Evolutionary conservation across 805 yeast genomes (phyloP).

Genomic region (Starmerella sp.): DNA sequence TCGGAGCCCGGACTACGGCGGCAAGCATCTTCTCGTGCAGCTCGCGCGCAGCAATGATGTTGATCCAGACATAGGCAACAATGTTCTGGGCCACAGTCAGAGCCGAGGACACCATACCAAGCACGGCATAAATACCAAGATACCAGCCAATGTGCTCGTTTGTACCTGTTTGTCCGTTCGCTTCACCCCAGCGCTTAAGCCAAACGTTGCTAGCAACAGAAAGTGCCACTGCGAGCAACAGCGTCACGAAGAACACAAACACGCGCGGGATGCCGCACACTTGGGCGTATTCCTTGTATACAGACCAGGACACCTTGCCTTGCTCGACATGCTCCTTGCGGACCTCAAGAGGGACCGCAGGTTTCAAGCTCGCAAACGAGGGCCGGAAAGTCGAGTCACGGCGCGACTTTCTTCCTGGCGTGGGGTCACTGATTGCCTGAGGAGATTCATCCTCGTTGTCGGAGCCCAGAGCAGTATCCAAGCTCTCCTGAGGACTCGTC

Average conservation of each 20-base stretch:
- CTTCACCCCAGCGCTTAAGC: slow-evolving; percentile 97
- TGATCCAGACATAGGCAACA: slow-evolving; percentile 30
- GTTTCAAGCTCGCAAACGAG: slow-evolving; percentile 45
- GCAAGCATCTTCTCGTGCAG: slow-evolving; percentile 63
- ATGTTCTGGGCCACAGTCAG: slow-evolving; percentile 54
- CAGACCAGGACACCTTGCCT: slow-evolving; percentile 84
- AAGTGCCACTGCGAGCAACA: slow-evolving; percentile 47
- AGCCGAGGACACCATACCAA: slow-evolving; percentile 60
- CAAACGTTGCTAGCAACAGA: slow-evolving; percentile 71
- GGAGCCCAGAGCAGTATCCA: slow-evolving; percentile 1
- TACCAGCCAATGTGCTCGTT: slow-evolving; percentile 68
- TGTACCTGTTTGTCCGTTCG: slow-evolving; percentile 53
- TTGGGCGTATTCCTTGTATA: slow-evolving; percentile 69
- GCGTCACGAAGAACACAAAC: slow-evolving; percentile 41
- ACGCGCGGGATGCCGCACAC: slow-evolving; percentile 74
- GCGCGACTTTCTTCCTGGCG: slow-evolving; percentile 3
- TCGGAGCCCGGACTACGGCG: slow-evolving; percentile 73
- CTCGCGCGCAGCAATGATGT: slow-evolving; percentile 67
- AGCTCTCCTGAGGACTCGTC: neutral
- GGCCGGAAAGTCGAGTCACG: slow-evolving; percentile 41
- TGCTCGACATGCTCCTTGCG: slow-evolving; percentile 73
- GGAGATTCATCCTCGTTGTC: slow-evolving; percentile 20
- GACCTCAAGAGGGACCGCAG: slow-evolving; percentile 22
- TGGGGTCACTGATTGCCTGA: slow-evolving; percentile 19
- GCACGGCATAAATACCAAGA: slow-evolving; percentile 58